Evolutionary conservation across 305 asterid genomes (phyloP).

Genomic region (Plantago lanceolata): DNA sequence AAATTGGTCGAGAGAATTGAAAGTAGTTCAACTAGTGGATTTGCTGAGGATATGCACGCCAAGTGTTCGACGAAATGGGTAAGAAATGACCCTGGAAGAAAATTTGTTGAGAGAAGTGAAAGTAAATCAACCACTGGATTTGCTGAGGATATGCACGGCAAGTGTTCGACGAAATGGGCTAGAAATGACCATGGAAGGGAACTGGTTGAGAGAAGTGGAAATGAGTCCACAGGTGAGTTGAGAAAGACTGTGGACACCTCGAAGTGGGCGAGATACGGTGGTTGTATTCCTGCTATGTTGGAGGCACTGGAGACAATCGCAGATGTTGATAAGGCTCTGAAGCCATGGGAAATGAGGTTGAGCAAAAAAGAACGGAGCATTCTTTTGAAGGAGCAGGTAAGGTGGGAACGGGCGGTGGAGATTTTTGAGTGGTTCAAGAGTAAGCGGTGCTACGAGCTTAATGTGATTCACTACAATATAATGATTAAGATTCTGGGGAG

Average conservation of each 20-base stretch:
- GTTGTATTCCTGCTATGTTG: slow-evolving; percentile 73
- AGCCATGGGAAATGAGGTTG: slow-evolving; percentile 69
- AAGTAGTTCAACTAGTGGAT: slow-evolving; percentile 14
- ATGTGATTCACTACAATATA: slow-evolving; percentile 85
- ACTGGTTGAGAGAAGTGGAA: too few relatives aligned
- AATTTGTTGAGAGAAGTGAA: slow-evolving; percentile 19
- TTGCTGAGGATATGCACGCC: slow-evolving; percentile 34
- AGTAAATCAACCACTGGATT: slow-evolving; percentile 15
- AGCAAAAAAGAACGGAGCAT: slow-evolving; percentile 78
- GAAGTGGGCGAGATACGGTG: slow-evolving; percentile 81
- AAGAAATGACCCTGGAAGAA: slow-evolving; percentile 9
- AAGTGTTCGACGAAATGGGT: slow-evolving; percentile 85
- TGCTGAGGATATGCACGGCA: slow-evolving; percentile 37
- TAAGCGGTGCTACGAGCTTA: slow-evolving; percentile 72
- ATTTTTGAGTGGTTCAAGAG: slow-evolving; percentile 83
- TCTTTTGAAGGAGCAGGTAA: slow-evolving; percentile 76
- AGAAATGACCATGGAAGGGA: slow-evolving; percentile 9
- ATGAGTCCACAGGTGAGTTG: slow-evolving; percentile 18
- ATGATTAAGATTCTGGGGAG: slow-evolving; percentile 74
- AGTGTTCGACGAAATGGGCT: slow-evolving; percentile 81
- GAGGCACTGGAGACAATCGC: slow-evolving; percentile 48
- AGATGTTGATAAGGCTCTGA: slow-evolving; percentile 72
- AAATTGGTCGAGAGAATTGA: slow-evolving; percentile 21
- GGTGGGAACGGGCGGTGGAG: slow-evolving; percentile 79
- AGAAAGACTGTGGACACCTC: slow-evolving; percentile 6